Evolutionary conservation across 2,329 filamentous ascomycete species (phyloP), one percentile per base, ranked within the genome.

Genomic region (Aurifilum marmelostoma): DNA sequence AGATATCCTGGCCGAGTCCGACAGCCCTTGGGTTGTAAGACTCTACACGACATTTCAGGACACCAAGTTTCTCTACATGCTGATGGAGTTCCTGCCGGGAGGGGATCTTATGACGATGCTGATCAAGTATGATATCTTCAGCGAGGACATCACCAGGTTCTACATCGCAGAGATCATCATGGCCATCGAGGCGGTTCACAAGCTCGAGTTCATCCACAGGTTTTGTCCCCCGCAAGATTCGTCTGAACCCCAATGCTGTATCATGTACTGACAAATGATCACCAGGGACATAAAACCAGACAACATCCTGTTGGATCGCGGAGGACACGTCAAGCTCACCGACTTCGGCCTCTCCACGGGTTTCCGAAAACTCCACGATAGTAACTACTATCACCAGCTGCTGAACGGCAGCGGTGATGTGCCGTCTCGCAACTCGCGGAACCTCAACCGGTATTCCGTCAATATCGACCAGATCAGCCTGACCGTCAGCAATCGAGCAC

Each of bases 21-120:
- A 93, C 80, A 93, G 91, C 77, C 91, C 91, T 21, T 93, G 91
- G 91, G 88, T 93, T 24, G 91, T 93, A 71, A 93, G 92, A 81
- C 84, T 94, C 67, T 91, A 91, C 79, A 92, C 91, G 18, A 93
- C 91, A 0, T 94, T 93, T 81, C 91, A 94, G 78, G 91, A 94
- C 77, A 83, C 83, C 60, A 90, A 89, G 21, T 93, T 92, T 80
- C 82, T 94, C 37, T 93, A 93, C 80, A 89, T 94, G 84, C 83
- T 93, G 72, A 93, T 94, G 91, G 91, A 93, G 78, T 93, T 93
- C 80, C 83, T 93, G 75, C 91, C 91, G 24, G 91, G 91, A 79
- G 91, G 91, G 79, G 91, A 93, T 82, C 79, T 94, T 75, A 93
- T 93, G 91, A 93, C 91, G 6, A 93, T 93, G 90, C 82, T 94